These are phyloP conservation scores for Fusarium sacchari DNA, from an alignment of 2,329 filamentous ascomycete genomes.

Conservation along the genomic window DNA sequence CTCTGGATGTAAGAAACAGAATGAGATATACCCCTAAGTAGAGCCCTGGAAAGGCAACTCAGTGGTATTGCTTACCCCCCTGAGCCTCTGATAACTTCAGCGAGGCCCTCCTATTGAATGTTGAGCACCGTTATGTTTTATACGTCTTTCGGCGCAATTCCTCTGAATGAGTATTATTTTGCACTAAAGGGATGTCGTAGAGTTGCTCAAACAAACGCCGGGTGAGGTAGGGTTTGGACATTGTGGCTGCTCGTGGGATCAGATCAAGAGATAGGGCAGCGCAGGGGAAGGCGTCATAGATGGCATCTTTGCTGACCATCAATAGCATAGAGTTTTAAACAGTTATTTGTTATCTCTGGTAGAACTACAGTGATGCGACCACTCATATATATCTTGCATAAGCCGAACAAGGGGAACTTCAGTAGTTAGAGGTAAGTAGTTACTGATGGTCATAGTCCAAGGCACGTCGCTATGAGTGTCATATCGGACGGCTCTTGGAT, in stretches of 20 bases:
- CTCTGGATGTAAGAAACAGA: neutral
- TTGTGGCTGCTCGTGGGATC: neutral
- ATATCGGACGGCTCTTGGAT: neutral
- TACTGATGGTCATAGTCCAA: neutral
- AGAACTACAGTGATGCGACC: neutral
- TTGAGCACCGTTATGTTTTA: neutral
- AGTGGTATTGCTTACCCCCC: neutral
- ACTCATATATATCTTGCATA: neutral
- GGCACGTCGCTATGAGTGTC: neutral
- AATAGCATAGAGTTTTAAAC: too few species aligned
- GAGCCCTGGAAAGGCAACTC: neutral
- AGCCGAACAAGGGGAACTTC: neutral
- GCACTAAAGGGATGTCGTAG: neutral
- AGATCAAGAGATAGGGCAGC: neutral
- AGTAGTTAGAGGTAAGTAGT: neutral
- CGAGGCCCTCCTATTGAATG: neutral
- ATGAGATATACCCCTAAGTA: neutral
- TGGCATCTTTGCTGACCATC: neutral
- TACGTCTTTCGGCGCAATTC: neutral
- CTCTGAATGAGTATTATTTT: neutral
- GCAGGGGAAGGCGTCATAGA: neutral
- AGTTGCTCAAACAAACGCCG: neutral
- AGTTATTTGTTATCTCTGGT: too few species aligned
- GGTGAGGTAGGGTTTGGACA: neutral
- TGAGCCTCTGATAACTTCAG: neutral